Evolutionary conservation across 2,329 filamentous ascomycete genomes (phyloP).

Genomic region (Monosporascus cannonballus): DNA sequence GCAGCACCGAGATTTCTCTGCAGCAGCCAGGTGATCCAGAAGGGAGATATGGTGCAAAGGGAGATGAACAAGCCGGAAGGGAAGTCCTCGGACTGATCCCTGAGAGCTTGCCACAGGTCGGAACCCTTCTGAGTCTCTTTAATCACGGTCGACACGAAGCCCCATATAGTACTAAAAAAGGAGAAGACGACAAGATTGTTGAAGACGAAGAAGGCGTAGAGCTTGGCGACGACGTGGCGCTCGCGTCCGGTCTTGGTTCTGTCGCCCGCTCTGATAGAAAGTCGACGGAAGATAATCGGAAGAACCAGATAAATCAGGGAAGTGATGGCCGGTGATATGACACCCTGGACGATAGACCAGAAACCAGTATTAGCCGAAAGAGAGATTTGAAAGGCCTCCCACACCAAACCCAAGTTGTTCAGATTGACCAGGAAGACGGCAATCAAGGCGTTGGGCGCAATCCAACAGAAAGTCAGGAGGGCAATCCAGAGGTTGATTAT

Average conservation of each 20-base stretch:
- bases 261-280: constrained; percentile 80
- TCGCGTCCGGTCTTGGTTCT: constrained; percentile 89
- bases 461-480: constrained; percentile 76
- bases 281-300: constrained; percentile 82
- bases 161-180: constrained; percentile 78
- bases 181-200: constrained; percentile 96
- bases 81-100: constrained; percentile 47
- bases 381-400: constrained; percentile 64
- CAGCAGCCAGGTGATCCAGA: constrained; percentile 91
- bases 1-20: constrained; percentile 90
- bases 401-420: constrained; percentile 71
- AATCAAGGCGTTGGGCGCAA: constrained; percentile 89
- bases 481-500: constrained; percentile 81
- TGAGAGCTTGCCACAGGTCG: constrained; percentile 63
- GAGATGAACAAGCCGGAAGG: constrained; percentile 62
- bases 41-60: constrained; percentile 76
- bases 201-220: constrained; percentile 95
- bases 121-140: constrained; percentile 47
- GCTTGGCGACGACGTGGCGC: constrained; percentile 80
- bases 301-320: constrained; percentile 83
- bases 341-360: constrained; percentile 90
- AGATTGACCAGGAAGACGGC: constrained; percentile 89
- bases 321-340: constrained; percentile 79
- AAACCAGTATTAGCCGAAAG: constrained; percentile 56
- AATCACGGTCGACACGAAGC: constrained; percentile 62